Evolutionary conservation across 2,329 filamentous ascomycete species (phyloP).

Genomic region (Colletotrichum cereale): DNA sequence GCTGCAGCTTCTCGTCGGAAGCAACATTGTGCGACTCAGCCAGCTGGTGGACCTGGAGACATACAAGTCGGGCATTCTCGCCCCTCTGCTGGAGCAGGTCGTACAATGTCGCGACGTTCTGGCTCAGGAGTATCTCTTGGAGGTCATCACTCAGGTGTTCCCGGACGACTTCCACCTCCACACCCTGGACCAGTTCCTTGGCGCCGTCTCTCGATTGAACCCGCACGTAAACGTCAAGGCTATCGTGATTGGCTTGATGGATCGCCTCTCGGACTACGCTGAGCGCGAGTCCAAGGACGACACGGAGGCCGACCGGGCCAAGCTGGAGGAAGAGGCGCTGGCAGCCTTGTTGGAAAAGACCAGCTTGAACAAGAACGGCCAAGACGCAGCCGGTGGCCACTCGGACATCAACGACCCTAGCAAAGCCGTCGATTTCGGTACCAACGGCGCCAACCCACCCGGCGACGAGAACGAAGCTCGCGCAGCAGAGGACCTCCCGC

Average conservation of each 20-base stretch:
- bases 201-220: constrained; percentile 91
- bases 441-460: constrained; percentile 37
- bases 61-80: constrained; percentile 91
- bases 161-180: constrained; percentile 98
- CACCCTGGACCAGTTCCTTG: constrained; percentile 94
- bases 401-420: constrained; percentile 13
- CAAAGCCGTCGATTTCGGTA: constrained; percentile 41
- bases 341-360: constrained; percentile 82
- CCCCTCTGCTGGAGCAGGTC: constrained; percentile 92
- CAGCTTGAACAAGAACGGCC: constrained; percentile 69
- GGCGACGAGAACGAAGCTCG: constrained; percentile 27
- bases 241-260: constrained; percentile 98
- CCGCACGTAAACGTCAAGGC: constrained; percentile 98
- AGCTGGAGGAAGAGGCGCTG: constrained; percentile 87
- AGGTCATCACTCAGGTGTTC: constrained; percentile 99
- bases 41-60: constrained; percentile 95
- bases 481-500: constrained; percentile 21
- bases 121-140: constrained; percentile 95
- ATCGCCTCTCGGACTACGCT: constrained; percentile 94
- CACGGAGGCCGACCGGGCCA: constrained; percentile 76
- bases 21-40: constrained; percentile 94
- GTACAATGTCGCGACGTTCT: constrained; percentile 97
- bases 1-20: constrained; percentile 93
- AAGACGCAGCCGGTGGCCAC: constrained; percentile 41
- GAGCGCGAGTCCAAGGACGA: constrained; percentile 84